phyloP scores from a whole-genome alignment of 2,329 filamentous ascomycete genomes.

The Fusarium metavorans region DNA sequence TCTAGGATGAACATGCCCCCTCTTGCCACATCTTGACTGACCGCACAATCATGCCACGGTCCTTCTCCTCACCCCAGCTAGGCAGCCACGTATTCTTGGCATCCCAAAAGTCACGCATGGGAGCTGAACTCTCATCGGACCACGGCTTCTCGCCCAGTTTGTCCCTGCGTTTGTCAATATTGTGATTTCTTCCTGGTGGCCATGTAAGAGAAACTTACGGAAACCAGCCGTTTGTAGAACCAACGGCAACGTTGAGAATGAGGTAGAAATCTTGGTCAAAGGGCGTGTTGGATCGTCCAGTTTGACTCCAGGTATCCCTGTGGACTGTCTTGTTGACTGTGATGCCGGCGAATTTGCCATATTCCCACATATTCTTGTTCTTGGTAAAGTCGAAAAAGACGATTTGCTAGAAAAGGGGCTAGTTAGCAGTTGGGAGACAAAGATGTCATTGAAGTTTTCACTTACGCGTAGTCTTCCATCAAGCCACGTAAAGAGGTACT shows the following conservation, averaged over 20 bases:
- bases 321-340: conserved; percentile 55
- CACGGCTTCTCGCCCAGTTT: conserved; percentile 57
- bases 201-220: conserved; percentile 43
- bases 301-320: conserved; percentile 57
- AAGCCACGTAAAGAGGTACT: conserved; percentile 64
- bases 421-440: too few relatives aligned
- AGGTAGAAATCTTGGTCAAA: conserved; percentile 64
- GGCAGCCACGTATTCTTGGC: conserved; percentile 54
- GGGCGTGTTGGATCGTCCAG: conserved; percentile 54
- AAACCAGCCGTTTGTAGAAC: conserved; percentile 61
- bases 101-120: conserved; percentile 55
- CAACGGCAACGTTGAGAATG: conserved; percentile 63
- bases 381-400: conserved; percentile 49
- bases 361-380: conserved; percentile 45
- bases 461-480: conserved; percentile 56
- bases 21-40: conserved; percentile 60
- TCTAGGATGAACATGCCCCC: conserved; percentile 39
- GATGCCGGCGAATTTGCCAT: conserved; percentile 55
- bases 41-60: conserved; percentile 56
- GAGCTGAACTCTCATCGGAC: conserved; percentile 54
- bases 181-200: background rate
- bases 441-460: conserved; percentile 1
- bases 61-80: conserved; percentile 47
- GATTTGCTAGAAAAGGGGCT: conserved; percentile 29
- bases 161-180: conserved; percentile 45